phyloP scores from a whole-genome alignment of 1,284 basidiomycete genomes.

The Ustilago bromivora region DNA sequence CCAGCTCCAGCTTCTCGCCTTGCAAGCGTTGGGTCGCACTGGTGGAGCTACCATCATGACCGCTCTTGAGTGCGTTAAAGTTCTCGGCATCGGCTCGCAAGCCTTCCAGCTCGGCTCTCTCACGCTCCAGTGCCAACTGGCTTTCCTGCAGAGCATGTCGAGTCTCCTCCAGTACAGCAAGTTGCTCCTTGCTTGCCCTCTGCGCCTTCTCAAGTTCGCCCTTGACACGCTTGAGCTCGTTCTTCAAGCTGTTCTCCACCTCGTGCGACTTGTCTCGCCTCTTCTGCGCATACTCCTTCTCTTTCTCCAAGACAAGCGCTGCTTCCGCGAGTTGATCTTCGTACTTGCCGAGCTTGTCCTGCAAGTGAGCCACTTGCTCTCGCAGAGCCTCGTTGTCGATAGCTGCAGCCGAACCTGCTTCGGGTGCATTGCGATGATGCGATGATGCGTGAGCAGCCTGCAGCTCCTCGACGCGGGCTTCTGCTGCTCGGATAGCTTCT shows the following conservation, averaged over 20 bases:
- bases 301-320: constrained; percentile 78
- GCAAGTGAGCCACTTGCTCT: constrained; percentile 87
- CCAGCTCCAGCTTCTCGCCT: constrained; percentile 44
- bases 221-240: constrained; percentile 70
- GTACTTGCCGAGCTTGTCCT: constrained; percentile 79
- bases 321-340: constrained; percentile 89
- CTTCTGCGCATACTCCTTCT: constrained; percentile 76
- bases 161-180: constrained; percentile 68
- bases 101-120: constrained; percentile 89
- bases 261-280: constrained; percentile 75
- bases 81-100: constrained; percentile 76
- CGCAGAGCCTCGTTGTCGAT: constrained; percentile 93
- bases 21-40: constrained; percentile 42
- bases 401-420: constrained; percentile 72
- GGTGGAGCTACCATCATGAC: constrained; percentile 27
- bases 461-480: constrained; percentile 78
- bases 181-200: constrained; percentile 51
- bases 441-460: constrained; percentile 28
- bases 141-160: constrained; percentile 89
- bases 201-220: constrained; percentile 75
- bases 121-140: constrained; percentile 86
- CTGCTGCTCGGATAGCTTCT: constrained; percentile 79
- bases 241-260: constrained; percentile 73
- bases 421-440: constrained; percentile 16
- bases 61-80: constrained; percentile 47